These are phyloP conservation scores for Trichosporon sp. DNA, from an alignment of 1,284 basidiomycete genomes.

Conservation along the genomic window DNA sequence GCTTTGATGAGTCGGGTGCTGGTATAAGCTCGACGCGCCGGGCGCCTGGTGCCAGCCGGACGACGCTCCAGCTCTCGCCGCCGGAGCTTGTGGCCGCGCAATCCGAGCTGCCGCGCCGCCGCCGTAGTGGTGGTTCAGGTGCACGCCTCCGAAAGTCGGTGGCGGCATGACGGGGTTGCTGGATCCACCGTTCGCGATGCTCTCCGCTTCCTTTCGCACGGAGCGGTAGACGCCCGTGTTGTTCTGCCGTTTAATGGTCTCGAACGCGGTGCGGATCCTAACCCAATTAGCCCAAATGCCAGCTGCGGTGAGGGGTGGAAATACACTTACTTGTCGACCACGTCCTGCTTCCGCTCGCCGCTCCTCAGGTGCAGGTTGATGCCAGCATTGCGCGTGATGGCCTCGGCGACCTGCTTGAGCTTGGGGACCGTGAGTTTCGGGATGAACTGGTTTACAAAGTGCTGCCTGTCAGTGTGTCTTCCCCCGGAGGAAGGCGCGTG, in stretches of 20 bases:
- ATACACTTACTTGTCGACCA: conserved; percentile 36
- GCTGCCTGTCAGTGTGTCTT: conserved; percentile 17
- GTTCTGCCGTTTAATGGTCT: conserved; percentile 21
- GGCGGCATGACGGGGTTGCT: conserved; percentile 6
- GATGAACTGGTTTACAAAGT: conserved; percentile 30
- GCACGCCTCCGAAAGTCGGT: conserved; percentile 25
- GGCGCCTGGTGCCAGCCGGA: not conserved
- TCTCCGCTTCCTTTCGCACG: conserved; percentile 25
- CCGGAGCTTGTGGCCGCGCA: not conserved
- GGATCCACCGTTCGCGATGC: conserved; percentile 9
- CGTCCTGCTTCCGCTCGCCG: conserved; percentile 35
- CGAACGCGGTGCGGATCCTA: conserved; percentile 28
- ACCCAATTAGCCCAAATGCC: not conserved
- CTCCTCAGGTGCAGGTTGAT: conserved; percentile 25
- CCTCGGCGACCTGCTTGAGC: conserved; percentile 28
- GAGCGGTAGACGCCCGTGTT: conserved; percentile 19
- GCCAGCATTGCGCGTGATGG: conserved; percentile 19
- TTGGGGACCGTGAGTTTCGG: conserved; percentile 32
- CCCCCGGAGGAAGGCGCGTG: not conserved
- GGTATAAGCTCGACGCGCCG: conserved; percentile 3
- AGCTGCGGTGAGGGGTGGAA: not conserved
- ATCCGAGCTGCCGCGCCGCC: conserved; percentile 3
- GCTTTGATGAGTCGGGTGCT: not conserved
- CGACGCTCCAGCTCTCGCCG: not conserved
- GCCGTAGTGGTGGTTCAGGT: not conserved